A percentile compares a stretch with the other conserved stretches of the same genome.
These are phyloP conservation scores for Acorus calamus DNA, from an alignment of 106 monocot genomes.

Conservation along the genomic window DNA sequence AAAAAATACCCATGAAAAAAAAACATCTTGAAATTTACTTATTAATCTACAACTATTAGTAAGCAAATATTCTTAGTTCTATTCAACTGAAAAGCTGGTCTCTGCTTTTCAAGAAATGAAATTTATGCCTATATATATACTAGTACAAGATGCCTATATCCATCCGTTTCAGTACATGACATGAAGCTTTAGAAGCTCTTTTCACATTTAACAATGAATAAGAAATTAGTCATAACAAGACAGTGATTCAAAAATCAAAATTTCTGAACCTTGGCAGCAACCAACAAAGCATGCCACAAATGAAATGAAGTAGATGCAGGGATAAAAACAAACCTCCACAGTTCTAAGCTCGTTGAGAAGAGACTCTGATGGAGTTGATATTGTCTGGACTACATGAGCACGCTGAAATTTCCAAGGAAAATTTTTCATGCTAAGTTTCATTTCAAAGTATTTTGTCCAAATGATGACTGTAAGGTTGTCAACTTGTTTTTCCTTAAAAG, in stretches of 20 bases:
- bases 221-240: background rate
- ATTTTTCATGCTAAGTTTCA: background rate
- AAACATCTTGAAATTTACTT: no score
- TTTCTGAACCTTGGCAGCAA: background rate
- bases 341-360: conserved; percentile 68
- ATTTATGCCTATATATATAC: no score
- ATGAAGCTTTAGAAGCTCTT: no score
- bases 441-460: background rate
- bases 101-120: no score
- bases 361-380: conserved; percentile 62
- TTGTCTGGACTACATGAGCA: conserved; percentile 54
- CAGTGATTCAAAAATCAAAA: background rate
- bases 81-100: no score
- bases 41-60: no score
- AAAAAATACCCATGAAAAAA: no score
- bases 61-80: no score
- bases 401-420: conserved; percentile 32
- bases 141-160: no score
- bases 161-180: no score
- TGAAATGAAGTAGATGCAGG: background rate
- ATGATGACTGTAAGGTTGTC: no score
- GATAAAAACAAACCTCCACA: conserved; percentile 45
- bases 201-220: no score
- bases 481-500: background rate
- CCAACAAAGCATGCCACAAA: background rate